Conservation (phyloP, 1,139 yeast species). For the Pichia sp. region DNA sequence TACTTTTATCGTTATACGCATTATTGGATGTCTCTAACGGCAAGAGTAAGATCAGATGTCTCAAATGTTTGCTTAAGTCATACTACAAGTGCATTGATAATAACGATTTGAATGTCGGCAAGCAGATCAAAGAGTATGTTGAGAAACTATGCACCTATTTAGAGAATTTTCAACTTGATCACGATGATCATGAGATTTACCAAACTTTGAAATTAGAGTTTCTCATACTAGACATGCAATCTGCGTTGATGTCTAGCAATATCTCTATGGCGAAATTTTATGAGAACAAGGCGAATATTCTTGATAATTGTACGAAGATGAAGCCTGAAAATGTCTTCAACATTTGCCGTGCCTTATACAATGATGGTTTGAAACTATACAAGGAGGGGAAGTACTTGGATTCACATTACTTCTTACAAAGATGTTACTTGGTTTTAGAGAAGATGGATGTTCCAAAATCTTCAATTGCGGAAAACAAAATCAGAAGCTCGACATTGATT, state of each 20-base stretch:
- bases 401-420: conserved; percentile 24
- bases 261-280: conserved; percentile 29
- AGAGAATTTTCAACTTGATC: conserved; percentile 11
- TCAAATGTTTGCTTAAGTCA: conserved; percentile 18
- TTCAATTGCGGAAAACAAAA: conserved; percentile 11
- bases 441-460: conserved; percentile 9
- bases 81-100: conserved; percentile 21
- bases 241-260: conserved; percentile 26
- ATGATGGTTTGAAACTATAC: conserved; percentile 24
- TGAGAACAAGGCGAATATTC: conserved; percentile 27
- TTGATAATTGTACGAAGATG: conserved; percentile 3
- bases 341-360: conserved; percentile 27
- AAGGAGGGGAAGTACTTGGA: conserved; percentile 19
- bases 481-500: conserved; percentile 11
- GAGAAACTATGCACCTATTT: conserved; percentile 18
- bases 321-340: conserved; percentile 18
- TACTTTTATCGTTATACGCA: conserved; percentile 31
- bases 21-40: conserved; percentile 6
- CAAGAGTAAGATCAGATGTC: conserved; percentile 24
- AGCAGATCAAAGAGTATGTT: conserved; percentile 16
- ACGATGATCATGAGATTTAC: conserved; percentile 4
- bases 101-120: conserved; percentile 19
- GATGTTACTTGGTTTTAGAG: conserved; percentile 17
- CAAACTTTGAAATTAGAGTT: conserved; percentile 20
- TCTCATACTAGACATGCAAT: conserved; percentile 28